Conservation (phyloP, 441 rosid species). For the Adansonia gregorii region DNA sequence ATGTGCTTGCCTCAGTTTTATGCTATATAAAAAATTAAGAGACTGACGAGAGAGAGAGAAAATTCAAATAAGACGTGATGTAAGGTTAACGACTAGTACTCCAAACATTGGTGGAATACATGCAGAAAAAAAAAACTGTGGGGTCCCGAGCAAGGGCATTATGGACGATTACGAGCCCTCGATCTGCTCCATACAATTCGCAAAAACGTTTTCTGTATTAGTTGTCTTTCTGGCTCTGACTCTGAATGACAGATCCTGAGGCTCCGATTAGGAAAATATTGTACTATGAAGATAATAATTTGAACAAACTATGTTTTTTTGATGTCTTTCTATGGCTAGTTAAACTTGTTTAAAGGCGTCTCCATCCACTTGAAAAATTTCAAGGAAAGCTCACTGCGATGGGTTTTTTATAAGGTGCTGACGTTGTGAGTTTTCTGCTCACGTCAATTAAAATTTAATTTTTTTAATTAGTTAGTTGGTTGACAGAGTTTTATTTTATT, state of each 20-base stretch:
- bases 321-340: not conserved
- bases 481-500: no score
- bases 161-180: slow-evolving; percentile 7
- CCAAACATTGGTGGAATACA: slow-evolving; percentile 23
- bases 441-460: no score
- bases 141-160: slow-evolving; percentile 24
- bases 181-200: slow-evolving; percentile 19
- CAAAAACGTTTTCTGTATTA: slow-evolving; percentile 18
- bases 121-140: slow-evolving; percentile 16
- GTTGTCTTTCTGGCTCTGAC: slow-evolving; percentile 21
- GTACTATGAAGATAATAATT: not conserved
- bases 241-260: not conserved
- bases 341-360: no score
- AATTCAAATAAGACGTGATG: slow-evolving; percentile 25
- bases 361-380: no score
- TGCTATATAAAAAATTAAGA: slow-evolving; percentile 3
- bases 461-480: no score
- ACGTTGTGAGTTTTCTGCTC: no score
- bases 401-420: no score
- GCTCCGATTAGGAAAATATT: not conserved
- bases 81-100: slow-evolving; percentile 22
- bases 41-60: slow-evolving; percentile 11
- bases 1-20: slow-evolving; percentile 39
- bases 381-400: no score
- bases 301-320: no score